These are phyloP conservation scores for Candida frijolesensis DNA, from an alignment of 1,139 yeast species.

Conservation along the genomic window DNA sequence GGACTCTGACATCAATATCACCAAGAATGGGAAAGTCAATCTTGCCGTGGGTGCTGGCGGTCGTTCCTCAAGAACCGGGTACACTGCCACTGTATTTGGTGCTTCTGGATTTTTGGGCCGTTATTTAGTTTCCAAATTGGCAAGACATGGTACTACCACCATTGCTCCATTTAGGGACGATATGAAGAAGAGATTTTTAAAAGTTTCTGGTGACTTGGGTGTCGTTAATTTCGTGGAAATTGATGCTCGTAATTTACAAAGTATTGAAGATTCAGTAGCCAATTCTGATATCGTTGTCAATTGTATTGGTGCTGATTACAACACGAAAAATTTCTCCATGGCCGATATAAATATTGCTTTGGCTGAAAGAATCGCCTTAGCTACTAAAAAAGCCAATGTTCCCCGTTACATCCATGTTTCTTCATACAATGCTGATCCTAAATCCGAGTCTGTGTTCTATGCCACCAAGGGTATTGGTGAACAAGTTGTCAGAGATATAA, in stretches of 20 bases:
- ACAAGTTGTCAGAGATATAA: constrained; percentile 62
- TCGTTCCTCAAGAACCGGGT: constrained; percentile 86
- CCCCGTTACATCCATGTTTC: constrained; percentile 81
- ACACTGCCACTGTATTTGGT: constrained; percentile 88
- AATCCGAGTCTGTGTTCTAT: constrained; percentile 68
- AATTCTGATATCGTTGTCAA: constrained; percentile 84
- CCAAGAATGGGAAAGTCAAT: constrained; percentile 74
- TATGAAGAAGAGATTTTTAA: constrained; percentile 75
- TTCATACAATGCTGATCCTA: constrained; percentile 73
- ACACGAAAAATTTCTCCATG: constrained; percentile 79
- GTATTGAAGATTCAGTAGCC: constrained; percentile 77
- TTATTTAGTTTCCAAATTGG: constrained; percentile 69
- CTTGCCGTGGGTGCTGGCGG: constrained; percentile 77
- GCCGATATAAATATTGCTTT: constrained; percentile 83
- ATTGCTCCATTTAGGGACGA: constrained; percentile 83
- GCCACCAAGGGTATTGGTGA: constrained; percentile 86
- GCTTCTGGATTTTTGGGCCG: constrained; percentile 82
- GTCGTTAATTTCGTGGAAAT: constrained; percentile 84
- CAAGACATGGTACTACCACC: constrained; percentile 78
- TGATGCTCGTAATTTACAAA: constrained; percentile 75
- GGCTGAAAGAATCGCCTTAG: constrained; percentile 75
- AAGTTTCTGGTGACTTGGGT: constrained; percentile 85
- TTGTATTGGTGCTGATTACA: constrained; percentile 75
- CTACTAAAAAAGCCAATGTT: constrained; percentile 71
- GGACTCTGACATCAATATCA: constrained; percentile 69